phyloP scores from a whole-genome alignment of 2,329 filamentous ascomycete genomes.

The Ophiocordyceps australis region DNA sequence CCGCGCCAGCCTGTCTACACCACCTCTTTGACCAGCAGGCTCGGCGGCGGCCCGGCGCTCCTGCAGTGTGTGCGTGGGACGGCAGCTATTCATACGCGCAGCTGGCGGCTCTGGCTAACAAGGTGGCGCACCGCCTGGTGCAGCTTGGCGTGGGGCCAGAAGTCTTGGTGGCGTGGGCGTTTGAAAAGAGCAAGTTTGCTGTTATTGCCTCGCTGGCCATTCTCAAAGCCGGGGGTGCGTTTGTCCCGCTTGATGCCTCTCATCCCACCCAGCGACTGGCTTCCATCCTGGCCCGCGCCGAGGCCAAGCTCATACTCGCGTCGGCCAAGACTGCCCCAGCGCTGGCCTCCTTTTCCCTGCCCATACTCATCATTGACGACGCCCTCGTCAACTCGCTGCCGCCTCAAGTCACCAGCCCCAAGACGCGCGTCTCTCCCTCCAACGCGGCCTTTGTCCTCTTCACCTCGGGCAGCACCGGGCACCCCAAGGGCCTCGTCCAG shows the following conservation, averaged over 20 bases:
- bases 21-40: not conserved
- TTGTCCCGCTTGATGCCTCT: constrained; percentile 4
- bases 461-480: constrained; percentile 37
- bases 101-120: not conserved
- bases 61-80: constrained; percentile 4
- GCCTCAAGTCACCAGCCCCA: not conserved
- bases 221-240: constrained; percentile 3
- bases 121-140: not conserved
- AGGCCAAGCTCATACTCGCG: not conserved
- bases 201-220: constrained; percentile 3
- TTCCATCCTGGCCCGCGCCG: constrained; percentile 2
- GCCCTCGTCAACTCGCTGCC: constrained; percentile 1
- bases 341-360: not conserved
- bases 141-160: constrained; percentile 1
- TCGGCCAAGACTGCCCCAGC: not conserved
- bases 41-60: not conserved
- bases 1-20: not conserved
- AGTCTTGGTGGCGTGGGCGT: constrained; percentile 1
- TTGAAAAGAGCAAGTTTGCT: constrained; percentile 3
- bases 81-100: constrained; percentile 1
- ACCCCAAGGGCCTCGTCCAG: constrained; percentile 21
- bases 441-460: constrained; percentile 12
- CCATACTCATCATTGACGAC: not conserved
- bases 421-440: constrained; percentile 1
- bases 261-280: constrained; percentile 1